Conservation (phyloP, 345 rosid genomes). For the Adansonia digitata region DNA sequence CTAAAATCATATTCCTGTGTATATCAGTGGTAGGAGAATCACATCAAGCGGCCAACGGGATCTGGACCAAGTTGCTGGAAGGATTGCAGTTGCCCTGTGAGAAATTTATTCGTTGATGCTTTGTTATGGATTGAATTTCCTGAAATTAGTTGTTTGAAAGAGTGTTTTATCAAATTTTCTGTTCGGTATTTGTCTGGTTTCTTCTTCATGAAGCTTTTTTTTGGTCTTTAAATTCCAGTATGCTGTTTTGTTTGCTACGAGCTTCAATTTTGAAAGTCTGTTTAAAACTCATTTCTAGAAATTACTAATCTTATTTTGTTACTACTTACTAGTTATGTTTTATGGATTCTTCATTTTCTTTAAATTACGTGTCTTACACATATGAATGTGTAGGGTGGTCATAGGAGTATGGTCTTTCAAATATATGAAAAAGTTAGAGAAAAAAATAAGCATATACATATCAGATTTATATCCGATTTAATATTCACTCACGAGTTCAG, state of each 20-base stretch:
- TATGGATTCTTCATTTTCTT: no score
- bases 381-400: no score
- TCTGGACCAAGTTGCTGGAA: no score
- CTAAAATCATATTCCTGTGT: background rate
- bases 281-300: background rate
- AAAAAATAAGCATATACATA: no score
- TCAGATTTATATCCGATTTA: no score
- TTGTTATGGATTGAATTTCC: background rate
- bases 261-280: background rate
- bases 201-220: background rate
- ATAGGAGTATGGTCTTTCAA: no score
- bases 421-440: no score
- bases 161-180: background rate
- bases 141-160: slow-evolving; percentile 11
- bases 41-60: slow-evolving; percentile 90
- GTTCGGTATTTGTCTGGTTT: background rate
- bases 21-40: slow-evolving; percentile 80
- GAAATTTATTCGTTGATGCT: background rate
- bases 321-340: no score
- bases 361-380: no score
- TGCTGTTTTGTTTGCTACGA: background rate
- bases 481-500: no score
- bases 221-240: background rate
- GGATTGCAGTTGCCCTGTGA: slow-evolving; percentile 48
- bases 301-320: no score